These are phyloP conservation scores for Phlyctochytrium planicorne DNA, from an alignment of 192 early-diverging fungal species.

Conservation along the genomic window DNA sequence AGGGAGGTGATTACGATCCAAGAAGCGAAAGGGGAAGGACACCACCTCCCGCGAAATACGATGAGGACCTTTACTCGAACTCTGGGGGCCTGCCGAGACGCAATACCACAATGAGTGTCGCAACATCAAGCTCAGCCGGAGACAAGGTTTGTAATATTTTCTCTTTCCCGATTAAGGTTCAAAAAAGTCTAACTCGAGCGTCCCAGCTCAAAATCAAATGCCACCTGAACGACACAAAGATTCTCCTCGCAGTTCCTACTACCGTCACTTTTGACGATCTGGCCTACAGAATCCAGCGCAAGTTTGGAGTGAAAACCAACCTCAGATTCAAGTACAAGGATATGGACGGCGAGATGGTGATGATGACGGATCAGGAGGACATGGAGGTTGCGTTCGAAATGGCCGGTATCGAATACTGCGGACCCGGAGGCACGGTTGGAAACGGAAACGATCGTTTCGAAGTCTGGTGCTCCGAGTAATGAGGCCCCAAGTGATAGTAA, in stretches of 20 bases:
- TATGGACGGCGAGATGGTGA: conserved; percentile 79
- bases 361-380: conserved; percentile 91
- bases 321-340: conserved; percentile 81
- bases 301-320: conserved; percentile 47
- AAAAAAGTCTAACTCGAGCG: too few species aligned
- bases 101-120: not conserved
- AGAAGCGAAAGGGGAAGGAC: not conserved
- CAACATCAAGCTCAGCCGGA: not conserved
- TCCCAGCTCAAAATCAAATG: conserved; percentile 63
- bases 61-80: not conserved
- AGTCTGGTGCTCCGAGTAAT: conserved; percentile 29
- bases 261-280: conserved; percentile 56
- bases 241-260: conserved; percentile 57
- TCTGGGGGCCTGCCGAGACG: not conserved
- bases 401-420: conserved; percentile 35
- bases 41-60: not conserved
- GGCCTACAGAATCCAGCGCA: conserved; percentile 51
- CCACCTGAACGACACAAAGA: conserved; percentile 61
- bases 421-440: not conserved
- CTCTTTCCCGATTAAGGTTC: too few species aligned
- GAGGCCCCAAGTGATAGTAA: not conserved
- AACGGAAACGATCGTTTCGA: conserved; percentile 25
- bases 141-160: too few species aligned
- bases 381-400: conserved; percentile 79
- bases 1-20: not conserved